phyloP scores from a whole-genome alignment of 345 rosid genomes.

The Eucalyptus cloeziana region DNA sequence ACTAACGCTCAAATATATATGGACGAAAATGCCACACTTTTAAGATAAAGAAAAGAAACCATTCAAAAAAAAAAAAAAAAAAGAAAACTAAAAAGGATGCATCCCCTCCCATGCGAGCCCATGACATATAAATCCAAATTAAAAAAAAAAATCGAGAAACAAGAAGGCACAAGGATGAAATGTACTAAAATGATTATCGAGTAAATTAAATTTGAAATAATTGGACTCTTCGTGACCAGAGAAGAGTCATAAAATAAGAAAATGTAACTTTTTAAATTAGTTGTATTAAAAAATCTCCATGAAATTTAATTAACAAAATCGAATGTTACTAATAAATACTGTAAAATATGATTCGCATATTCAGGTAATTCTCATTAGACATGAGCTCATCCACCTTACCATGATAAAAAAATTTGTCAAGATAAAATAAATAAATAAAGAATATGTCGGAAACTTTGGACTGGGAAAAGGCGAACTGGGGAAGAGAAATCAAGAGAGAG shows the following conservation, averaged over 20 bases:
- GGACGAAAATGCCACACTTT: neutral
- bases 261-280: neutral
- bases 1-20: neutral
- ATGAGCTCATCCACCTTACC: neutral
- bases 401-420: neutral
- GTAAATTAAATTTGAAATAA: neutral
- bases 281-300: neutral
- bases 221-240: neutral
- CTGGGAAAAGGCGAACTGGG: neutral
- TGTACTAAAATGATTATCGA: accelerated
- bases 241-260: neutral
- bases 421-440: neutral
- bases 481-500: neutral
- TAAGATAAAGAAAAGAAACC: neutral
- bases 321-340: neutral
- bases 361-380: neutral
- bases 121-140: neutral
- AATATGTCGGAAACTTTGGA: neutral
- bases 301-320: no score
- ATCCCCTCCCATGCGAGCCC: neutral
- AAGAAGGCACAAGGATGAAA: neutral
- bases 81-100: neutral
- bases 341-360: neutral
- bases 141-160: neutral
- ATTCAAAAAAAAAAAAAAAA: neutral